Evolutionary conservation across 2,329 filamentous ascomycete genomes (phyloP).

Genomic region (Pseudogymnoascus sp.): DNA sequence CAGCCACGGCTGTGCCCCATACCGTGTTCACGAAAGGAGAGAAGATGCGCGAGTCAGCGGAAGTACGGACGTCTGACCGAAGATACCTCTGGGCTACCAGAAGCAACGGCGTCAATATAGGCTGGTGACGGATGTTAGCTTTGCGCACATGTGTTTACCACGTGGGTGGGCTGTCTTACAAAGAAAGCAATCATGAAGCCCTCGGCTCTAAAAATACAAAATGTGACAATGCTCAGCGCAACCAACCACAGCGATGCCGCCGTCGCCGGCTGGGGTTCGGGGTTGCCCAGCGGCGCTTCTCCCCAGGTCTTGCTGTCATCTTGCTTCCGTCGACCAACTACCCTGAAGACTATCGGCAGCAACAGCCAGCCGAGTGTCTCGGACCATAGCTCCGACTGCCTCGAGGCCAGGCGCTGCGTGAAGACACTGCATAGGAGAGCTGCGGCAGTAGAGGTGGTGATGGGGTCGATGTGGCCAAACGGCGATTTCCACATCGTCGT

Average conservation of each 20-base stretch:
- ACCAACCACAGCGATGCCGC: conserved; percentile 14
- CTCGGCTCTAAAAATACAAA: conserved; percentile 22
- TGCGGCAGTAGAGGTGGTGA: conserved; percentile 16
- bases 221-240: conserved; percentile 16
- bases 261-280: not conserved
- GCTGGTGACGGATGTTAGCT: conserved; percentile 18
- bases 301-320: not conserved
- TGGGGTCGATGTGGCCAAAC: not conserved
- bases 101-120: conserved; percentile 29
- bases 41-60: conserved; percentile 13
- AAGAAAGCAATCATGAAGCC: conserved; percentile 13
- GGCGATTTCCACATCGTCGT: not conserved
- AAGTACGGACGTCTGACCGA: conserved; percentile 9
- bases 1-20: conserved; percentile 21
- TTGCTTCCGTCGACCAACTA: not conserved
- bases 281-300: not conserved
- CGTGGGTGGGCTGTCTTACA: not conserved
- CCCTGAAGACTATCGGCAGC: conserved; percentile 22
- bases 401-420: conserved; percentile 17
- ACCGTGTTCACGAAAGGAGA: conserved; percentile 17
- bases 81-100: conserved; percentile 22
- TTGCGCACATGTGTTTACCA: not conserved
- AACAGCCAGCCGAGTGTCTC: conserved; percentile 30
- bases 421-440: conserved; percentile 25
- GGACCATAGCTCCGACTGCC: conserved; percentile 26